phyloP scores from a whole-genome alignment of 345 rosid species.

The Euphorbia pulcherrima region DNA sequence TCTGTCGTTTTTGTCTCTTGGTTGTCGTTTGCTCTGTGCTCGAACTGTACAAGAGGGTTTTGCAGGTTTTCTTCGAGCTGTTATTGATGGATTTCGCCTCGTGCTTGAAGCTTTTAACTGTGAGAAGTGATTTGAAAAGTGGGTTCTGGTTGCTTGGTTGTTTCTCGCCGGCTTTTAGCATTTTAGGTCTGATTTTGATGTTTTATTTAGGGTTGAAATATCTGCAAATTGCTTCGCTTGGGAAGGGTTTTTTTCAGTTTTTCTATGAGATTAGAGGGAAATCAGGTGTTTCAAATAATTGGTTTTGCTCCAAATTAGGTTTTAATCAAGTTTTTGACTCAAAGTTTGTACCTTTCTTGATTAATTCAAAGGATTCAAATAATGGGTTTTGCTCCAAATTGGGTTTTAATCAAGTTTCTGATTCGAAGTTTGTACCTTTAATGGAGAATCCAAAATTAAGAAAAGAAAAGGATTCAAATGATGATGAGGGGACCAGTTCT shows the following conservation, averaged over 20 bases:
- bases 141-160: slow-evolving; percentile 41
- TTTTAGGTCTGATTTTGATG: slow-evolving; percentile 37
- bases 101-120: slow-evolving; percentile 29
- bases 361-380: slow-evolving; percentile 10
- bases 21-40: slow-evolving; percentile 34
- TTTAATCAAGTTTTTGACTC: slow-evolving; percentile 18
- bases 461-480: not conserved
- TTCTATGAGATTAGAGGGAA: slow-evolving; percentile 23
- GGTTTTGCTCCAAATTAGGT: slow-evolving; percentile 20
- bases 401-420: slow-evolving; percentile 14
- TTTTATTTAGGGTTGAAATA: slow-evolving; percentile 36
- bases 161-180: slow-evolving; percentile 31
- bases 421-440: slow-evolving; percentile 21
- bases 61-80: slow-evolving; percentile 10
- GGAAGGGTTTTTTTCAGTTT: slow-evolving; percentile 25
- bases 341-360: slow-evolving; percentile 19
- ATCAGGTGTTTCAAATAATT: slow-evolving; percentile 15
- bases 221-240: slow-evolving; percentile 27
- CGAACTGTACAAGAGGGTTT: slow-evolving; percentile 26
- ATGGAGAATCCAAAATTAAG: slow-evolving; percentile 18
- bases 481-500: slow-evolving; percentile 17
- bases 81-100: slow-evolving; percentile 43
- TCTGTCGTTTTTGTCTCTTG: slow-evolving; percentile 25
- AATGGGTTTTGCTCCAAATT: slow-evolving; percentile 19
- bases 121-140: slow-evolving; percentile 32